phyloP scores from a whole-genome alignment of 345 rosid species.

The Lepidium sativum region DNA sequence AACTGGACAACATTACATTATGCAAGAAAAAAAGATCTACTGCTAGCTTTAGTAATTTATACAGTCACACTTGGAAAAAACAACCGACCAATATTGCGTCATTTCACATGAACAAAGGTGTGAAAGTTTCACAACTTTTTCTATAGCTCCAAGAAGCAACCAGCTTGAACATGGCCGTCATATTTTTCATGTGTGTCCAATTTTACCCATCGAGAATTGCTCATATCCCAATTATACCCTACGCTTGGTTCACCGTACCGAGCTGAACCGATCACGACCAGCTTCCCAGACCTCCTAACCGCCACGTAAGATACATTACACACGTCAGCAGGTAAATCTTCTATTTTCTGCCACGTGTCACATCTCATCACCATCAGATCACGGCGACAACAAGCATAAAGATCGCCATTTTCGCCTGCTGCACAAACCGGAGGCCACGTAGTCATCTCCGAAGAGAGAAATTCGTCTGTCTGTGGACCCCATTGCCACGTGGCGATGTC shows the following conservation, averaged over 20 bases:
- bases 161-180: conserved; percentile 24
- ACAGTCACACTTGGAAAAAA: background rate
- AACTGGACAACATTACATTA: background rate
- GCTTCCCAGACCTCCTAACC: conserved; percentile 32
- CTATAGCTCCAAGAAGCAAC: conserved; percentile 19
- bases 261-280: conserved; percentile 54
- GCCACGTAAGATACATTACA: conserved; percentile 28
- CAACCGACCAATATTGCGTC: background rate
- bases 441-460: conserved; percentile 21
- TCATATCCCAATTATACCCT: conserved; percentile 8
- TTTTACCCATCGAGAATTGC: conserved; percentile 12
- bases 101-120: background rate
- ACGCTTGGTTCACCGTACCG: conserved; percentile 19
- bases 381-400: conserved; percentile 40
- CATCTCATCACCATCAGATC: conserved; percentile 28
- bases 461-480: conserved; percentile 21
- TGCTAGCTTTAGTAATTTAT: background rate
- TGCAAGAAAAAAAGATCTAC: background rate
- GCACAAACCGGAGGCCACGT: conserved; percentile 42
- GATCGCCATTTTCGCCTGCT: conserved; percentile 1
- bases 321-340: conserved; percentile 50
- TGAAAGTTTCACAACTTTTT: background rate
- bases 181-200: background rate
- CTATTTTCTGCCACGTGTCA: conserved; percentile 35
- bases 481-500: conserved; percentile 39